Base-by-base conservation (phyloP, 176 grass and related monocot genomes). In the Poa pratensis region DNA sequence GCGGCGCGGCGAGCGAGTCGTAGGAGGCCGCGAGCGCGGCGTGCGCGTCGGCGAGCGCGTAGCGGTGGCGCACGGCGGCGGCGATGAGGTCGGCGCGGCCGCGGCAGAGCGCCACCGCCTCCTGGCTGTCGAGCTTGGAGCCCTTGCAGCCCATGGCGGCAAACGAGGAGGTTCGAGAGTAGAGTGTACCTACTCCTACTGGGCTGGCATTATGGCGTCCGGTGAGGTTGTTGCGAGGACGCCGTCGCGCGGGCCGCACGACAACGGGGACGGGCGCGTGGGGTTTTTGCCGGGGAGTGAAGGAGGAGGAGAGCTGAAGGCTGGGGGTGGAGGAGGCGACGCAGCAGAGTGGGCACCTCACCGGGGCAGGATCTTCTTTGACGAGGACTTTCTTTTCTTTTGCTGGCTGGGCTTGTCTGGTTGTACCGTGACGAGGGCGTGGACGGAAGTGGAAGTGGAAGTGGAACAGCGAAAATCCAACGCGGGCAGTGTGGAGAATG, bases 51-150 rank as follows among this genome's bases (percentile, higher is more conserved):
- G 93, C 96, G 58, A 99, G 90, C 27, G 89, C 86, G 86, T 89
- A 89, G 49, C 96, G 96, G 79, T 99, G 89, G 57, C 90, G 96
- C 60, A 92, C 88, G n/a, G 96, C 90, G 15, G 86, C 84, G 43
- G 83, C 83, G n/a, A 99, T 84, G 18, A 99, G 91, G 49, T 91
- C 93, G 32, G 82, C 77, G 57, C 96, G 91, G 71, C 75, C 84
- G 28, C 91, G 93, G 86, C 96, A 99, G 0, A 92, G 88, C 58
- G 84, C 90, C 18, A 99, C 93, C 8, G 93, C 83, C 77, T 93
- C 84, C 85, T 99, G 91, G 57, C 89, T 71, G 61, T 96, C 86
- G 9, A 99, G 87, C 90, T 99, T 99, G 53, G 96, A 99, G 20
- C 75, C 86, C 43, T 92, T 87, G 88, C 96, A 99, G 10, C 96